Evolutionary conservation across 345 rosid species (phyloP), one percentile per base, ranked within the genome.

Genomic region (Rubroshorea leprosula): DNA sequence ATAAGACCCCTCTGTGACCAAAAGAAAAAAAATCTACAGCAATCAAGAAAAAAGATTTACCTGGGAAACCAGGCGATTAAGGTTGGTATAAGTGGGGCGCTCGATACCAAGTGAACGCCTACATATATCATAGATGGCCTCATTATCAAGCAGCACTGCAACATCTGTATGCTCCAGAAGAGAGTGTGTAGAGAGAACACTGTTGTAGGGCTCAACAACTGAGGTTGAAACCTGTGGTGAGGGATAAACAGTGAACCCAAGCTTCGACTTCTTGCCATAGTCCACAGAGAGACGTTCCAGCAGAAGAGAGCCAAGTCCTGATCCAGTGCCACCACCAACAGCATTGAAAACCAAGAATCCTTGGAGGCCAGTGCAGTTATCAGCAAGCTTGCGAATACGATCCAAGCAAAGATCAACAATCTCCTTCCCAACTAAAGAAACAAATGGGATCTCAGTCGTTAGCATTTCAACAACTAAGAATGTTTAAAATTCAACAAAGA

Each of bases 201-300:
- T 76, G 74, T 76, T 76, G 43, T 76, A 76, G 13, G 80, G 78
- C 68, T 70, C 74, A 57, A 77, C 82, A 71, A 77, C 78, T 54
- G 79, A 72, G 57, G 80, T 75, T 11, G 73, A 78, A 22, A 78
- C 83, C 63, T 78, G 83, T 2, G 78, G 78, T 1, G 74, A 74
- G 6, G 78, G 78, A 24, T 69, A 74, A 10, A 74, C 71, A n/a
- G 74, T 69, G 55, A 69, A 72, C 4, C 73, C 73, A 27, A 69
- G 65, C 64, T 69, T 65, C 23, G 74, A 70, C 54, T 70, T 70
- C 74, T 72, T 63, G 44, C 72, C 69, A 45, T 68, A 72, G 63
- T 72, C 76, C 27, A 72, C 76, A 0, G 72, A 72, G 38, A 72
- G 69, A 55, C 76, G 69, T 45, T 68, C 76, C 62, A 72, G 56